Conservation (phyloP, 495 filamentous ascomycete species). For the Penicillium cinerascens region DNA sequence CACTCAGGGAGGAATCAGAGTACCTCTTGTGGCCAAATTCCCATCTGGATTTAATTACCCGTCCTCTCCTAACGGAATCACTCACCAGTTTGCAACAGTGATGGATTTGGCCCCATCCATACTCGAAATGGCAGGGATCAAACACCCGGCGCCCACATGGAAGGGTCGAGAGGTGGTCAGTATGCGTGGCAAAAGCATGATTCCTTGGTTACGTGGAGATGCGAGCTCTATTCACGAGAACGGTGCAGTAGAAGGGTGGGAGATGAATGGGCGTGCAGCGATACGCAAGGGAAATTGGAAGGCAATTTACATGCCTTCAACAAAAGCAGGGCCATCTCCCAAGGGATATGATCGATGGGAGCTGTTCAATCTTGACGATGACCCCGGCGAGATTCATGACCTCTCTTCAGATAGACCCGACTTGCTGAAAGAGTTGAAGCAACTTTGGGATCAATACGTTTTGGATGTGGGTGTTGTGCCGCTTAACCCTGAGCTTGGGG, state of each 20-base stretch:
- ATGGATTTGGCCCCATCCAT: constrained; percentile 17
- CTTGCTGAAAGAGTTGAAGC: constrained; percentile 31
- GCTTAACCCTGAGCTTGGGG: too few relatives aligned
- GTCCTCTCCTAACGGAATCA: constrained; percentile 2
- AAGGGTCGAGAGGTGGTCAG: constrained; percentile 9
- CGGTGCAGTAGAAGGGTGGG: constrained; percentile 28
- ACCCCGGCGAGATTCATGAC: constrained; percentile 40
- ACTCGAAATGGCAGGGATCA: constrained; percentile 13
- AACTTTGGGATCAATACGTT: constrained; percentile 38
- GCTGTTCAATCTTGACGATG: constrained; percentile 35
- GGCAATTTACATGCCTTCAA: constrained; percentile 20
- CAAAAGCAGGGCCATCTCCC: constrained; percentile 4
- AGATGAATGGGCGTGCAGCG: constrained; percentile 34
- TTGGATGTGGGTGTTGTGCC: constrained; percentile 19
- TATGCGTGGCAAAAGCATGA: constrained; percentile 15
- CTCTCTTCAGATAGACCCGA: constrained; percentile 23
- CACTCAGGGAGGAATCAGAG: constrained; percentile 49
- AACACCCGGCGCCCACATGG: constrained; percentile 5
- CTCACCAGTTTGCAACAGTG: constrained; percentile 17
- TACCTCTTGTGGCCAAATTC: constrained; percentile 42
- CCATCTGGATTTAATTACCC: constrained; percentile 2
- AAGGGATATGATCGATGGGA: constrained; percentile 19
- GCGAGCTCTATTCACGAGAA: constrained; percentile 14
- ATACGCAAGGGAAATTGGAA: constrained; percentile 42
- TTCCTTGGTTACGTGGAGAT: too few relatives aligned